Conservation (phyloP, 1,284 basidiomycete species). For the Golubevia pallescens region DNA sequence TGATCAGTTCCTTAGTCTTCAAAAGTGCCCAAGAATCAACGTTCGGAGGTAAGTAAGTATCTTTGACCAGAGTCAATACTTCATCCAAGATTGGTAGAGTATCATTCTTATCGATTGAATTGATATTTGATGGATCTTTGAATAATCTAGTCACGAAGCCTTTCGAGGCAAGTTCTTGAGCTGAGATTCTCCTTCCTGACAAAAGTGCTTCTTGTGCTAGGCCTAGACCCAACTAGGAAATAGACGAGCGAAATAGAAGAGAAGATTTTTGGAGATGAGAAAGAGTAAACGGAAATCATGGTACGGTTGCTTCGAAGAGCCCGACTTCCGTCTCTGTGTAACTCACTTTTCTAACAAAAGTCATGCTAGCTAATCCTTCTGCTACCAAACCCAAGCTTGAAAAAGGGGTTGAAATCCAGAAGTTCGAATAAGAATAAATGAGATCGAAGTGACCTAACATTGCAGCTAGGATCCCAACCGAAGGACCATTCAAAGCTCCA, state of each 20-base stretch:
- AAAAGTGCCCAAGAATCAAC: slow-evolving; percentile 29
- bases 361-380: slow-evolving; percentile 29
- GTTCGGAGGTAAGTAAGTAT: slow-evolving; percentile 28
- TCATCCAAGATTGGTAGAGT: slow-evolving; percentile 23
- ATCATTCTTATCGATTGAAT: slow-evolving; percentile 8
- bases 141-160: slow-evolving; percentile 30
- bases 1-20: slow-evolving; percentile 36
- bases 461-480: slow-evolving; percentile 32
- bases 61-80: slow-evolving; percentile 19
- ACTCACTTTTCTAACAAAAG: slow-evolving; percentile 20
- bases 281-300: no score
- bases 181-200: slow-evolving; percentile 28
- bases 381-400: slow-evolving; percentile 33
- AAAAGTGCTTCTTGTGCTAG: slow-evolving; percentile 33
- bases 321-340: no score
- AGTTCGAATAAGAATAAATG: slow-evolving; percentile 35
- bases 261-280: no score
- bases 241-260: no score
- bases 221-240: slow-evolving; percentile 22
- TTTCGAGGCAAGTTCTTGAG: slow-evolving; percentile 23
- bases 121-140: slow-evolving; percentile 19
- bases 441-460: slow-evolving; percentile 36
- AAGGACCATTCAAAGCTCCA: slow-evolving; percentile 40
- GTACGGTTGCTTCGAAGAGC: no score
- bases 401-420: slow-evolving; percentile 42